Conservation (phyloP, 495 filamentous ascomycete species). For the Xylaria venustula region DNA sequence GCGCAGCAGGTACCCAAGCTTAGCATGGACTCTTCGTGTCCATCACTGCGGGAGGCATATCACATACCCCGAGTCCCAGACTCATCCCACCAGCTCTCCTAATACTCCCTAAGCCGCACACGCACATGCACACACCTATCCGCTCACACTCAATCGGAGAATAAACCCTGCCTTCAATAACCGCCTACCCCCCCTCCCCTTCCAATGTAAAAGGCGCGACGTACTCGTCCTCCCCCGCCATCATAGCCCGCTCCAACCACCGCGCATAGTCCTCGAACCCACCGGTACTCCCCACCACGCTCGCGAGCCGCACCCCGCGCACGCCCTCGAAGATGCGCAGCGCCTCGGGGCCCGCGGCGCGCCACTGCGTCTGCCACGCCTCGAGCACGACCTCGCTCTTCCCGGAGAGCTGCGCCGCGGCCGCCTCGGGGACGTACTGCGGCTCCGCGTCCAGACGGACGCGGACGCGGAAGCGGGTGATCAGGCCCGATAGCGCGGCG, state of each 20-base stretch:
- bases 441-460: conserved; percentile 51
- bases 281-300: conserved; percentile 40
- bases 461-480: conserved; percentile 41
- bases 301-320: conserved; percentile 44
- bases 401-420: conserved; percentile 37
- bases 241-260: conserved; percentile 49
- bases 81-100: no score
- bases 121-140: no score
- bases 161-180: no score
- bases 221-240: conserved; percentile 23
- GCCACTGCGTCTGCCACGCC: conserved; percentile 45
- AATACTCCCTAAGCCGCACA: no score
- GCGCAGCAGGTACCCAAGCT: no score
- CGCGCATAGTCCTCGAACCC: conserved; percentile 41
- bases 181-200: conserved; percentile 13
- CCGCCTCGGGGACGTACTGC: conserved; percentile 22
- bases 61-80: no score
- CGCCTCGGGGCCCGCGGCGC: conserved; percentile 35
- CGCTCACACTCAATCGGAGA: background rate
- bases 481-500: conserved; percentile 29
- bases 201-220: conserved; percentile 23
- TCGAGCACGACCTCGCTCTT: conserved; percentile 46
- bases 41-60: no score
- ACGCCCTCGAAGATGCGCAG: conserved; percentile 51
- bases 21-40: no score